Evolutionary conservation across 208 protist species (phyloP).

Genomic region (Acanthamoeba comandoni): DNA sequence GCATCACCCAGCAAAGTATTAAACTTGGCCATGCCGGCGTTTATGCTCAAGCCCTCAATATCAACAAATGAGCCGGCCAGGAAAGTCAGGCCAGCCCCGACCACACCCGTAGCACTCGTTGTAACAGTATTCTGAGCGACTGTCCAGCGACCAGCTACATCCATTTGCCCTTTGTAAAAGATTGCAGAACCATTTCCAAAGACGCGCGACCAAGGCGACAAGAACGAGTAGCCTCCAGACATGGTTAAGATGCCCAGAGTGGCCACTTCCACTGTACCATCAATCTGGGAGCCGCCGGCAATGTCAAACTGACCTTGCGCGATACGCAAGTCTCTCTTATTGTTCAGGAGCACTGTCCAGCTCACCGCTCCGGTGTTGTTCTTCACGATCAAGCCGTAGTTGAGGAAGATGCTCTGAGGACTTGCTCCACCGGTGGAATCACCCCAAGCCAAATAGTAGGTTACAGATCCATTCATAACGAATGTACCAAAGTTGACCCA

Average conservation of each 20-base stretch:
- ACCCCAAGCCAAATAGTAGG: no score
- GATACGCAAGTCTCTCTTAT: slow-evolving; percentile 11
- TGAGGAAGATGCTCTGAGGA: slow-evolving; percentile 53
- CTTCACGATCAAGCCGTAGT: slow-evolving; percentile 31
- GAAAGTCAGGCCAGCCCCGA: slow-evolving; percentile 46
- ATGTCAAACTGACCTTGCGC: background rate
- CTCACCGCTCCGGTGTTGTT: background rate
- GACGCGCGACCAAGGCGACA: background rate
- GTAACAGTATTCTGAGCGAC: background rate
- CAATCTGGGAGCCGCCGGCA: slow-evolving; percentile 16
- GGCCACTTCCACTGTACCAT: background rate
- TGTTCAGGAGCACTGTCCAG: slow-evolving; percentile 30
- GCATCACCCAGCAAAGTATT: background rate
- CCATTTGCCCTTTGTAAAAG: slow-evolving; percentile 25
- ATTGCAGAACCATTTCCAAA: slow-evolving; percentile 25
- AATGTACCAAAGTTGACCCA: no score
- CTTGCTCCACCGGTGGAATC: background rate
- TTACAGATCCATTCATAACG: no score
- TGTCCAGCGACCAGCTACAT: slow-evolving; percentile 24
- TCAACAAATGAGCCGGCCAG: slow-evolving; percentile 15
- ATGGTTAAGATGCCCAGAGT: background rate
- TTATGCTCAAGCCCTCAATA: slow-evolving; percentile 3
- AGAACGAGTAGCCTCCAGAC: slow-evolving; percentile 31
- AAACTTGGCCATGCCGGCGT: slow-evolving; percentile 22
- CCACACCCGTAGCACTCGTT: background rate